A percentile compares a stretch with the other conserved stretches of the same genome.
Evolutionary conservation across 441 rosid genomes (phyloP).

Genomic region (Populus trichocarpa): DNA sequence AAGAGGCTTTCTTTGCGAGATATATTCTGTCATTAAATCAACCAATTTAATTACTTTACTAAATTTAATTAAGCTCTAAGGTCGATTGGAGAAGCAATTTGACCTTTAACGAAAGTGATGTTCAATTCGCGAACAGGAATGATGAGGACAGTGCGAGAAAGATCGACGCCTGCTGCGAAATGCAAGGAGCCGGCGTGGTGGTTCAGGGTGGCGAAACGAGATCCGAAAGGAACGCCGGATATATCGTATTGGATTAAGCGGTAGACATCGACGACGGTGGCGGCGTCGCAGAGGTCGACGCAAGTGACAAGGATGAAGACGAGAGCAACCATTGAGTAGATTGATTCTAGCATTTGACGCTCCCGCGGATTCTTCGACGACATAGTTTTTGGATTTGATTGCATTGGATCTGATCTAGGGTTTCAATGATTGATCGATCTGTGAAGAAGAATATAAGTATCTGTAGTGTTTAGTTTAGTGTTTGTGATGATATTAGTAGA

Average conservation of each 20-base stretch:
- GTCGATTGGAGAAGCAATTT: not conserved
- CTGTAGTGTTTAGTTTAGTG: not conserved
- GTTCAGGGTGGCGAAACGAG: constrained; percentile 81
- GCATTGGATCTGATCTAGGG: constrained; percentile 42
- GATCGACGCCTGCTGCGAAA: constrained; percentile 72
- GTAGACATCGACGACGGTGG: constrained; percentile 90
- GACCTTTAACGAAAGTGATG: constrained; percentile 63
- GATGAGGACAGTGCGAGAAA: constrained; percentile 81
- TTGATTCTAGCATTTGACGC: constrained; percentile 46
- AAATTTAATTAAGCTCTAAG: not conserved
- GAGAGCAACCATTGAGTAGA: constrained; percentile 60
- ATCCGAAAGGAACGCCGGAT: constrained; percentile 81
- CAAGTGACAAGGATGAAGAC: constrained; percentile 73
- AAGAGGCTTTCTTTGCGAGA: constrained; percentile 58
- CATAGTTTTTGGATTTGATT: constrained; percentile 32
- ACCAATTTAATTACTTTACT: not conserved
- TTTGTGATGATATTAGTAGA: no score
- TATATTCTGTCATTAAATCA: constrained; percentile 51
- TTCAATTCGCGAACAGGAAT: constrained; percentile 79
- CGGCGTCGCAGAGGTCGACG: constrained; percentile 88
- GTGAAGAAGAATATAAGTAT: not conserved
- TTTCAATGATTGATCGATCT: constrained; percentile 8
- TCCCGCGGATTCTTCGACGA: constrained; percentile 20
- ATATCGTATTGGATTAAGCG: constrained; percentile 95
- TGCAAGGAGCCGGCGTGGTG: constrained; percentile 88